Evolutionary conservation across 1,139 yeast species (phyloP), one percentile per base, ranked within the genome.

Genomic region (Yamadazyma diospyri): DNA sequence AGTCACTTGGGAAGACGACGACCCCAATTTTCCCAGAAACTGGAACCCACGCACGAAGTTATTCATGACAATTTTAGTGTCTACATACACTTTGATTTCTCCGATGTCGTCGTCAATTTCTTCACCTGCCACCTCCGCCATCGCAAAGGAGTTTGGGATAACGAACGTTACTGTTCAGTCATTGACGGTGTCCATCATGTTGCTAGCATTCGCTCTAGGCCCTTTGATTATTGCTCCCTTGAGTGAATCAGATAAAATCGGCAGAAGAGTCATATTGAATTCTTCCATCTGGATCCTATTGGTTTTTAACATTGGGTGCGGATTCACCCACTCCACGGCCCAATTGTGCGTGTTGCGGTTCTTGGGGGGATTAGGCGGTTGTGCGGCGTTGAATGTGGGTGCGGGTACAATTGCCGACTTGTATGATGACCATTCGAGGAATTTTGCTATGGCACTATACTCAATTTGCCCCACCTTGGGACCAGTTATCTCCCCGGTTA

Each of bases 371-470:
- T 53, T 72, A 18, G 78, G 80, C n/a, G 82, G 81, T 4, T 72
- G 80, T 36, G 79, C 83, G 1, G 77, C 85, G 1, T 56, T 79
- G 29, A 74, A 78, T 33, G 80, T 78, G n/a, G 83, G 84, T n/a
- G 84, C 83, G 1, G 87, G 86, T 20, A 71, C 78, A 4, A 51
- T 80, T 30, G 81, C 82, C n/a, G 87, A 80, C 48, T 52, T 78
- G 36, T 80, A 70, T 57, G 61, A 62, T 30, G 77, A 76, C 41
- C 47, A 56, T 21, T 64, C 72, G 27, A 61, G 86, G 30, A 76
- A 73, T 30, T 47, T 62, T 20, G 84, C 85, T 2, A 61, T 79
- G 64, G 78, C 81, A 0, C 54, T 75, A n/a, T 79, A 73, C 51
- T 65, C 77, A 1, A 48, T 77, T 18, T 79, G 81, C 16, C 84